phyloP scores from a whole-genome alignment of 257 asterid species.

The Datura wrightii region DNA sequence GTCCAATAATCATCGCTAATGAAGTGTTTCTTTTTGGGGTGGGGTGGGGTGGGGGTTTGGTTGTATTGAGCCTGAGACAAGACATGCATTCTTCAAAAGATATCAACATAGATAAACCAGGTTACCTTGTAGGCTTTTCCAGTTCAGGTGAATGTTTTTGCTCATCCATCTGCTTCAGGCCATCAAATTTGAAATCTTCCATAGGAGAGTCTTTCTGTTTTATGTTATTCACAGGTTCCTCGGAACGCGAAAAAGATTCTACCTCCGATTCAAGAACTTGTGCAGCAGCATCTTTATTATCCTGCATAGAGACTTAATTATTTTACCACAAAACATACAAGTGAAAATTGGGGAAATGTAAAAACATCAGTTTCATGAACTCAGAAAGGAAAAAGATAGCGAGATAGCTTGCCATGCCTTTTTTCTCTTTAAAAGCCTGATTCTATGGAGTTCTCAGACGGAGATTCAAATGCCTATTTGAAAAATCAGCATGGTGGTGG shows the following conservation, averaged over 20 bases:
- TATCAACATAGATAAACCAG: not conserved
- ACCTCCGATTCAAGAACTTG: constrained; percentile 29
- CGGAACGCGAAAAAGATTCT: constrained; percentile 40
- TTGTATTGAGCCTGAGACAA: not conserved
- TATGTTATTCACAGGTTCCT: constrained; percentile 37
- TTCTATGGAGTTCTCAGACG: not conserved
- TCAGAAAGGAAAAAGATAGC: constrained; percentile 20
- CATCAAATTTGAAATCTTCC: constrained; percentile 37
- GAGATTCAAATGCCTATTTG: not conserved
- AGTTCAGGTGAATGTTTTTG: constrained; percentile 44
- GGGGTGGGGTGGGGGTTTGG: not conserved
- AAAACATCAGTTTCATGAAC: not conserved
- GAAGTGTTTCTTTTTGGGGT: not conserved
- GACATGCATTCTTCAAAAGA: not conserved
- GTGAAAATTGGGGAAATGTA: not conserved
- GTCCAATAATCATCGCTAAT: not conserved
- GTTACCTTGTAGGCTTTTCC: constrained; percentile 53
- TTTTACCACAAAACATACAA: not conserved
- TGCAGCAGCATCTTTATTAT: constrained; percentile 27
- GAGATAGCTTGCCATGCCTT: not conserved
- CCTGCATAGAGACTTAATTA: constrained; percentile 27
- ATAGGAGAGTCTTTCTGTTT: constrained; percentile 41
- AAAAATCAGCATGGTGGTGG: not conserved
- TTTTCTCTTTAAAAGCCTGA: not conserved
- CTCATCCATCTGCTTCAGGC: constrained; percentile 38